Evolutionary conservation across 495 filamentous ascomycete genomes (phyloP).

Genomic region (Stereocaulon alpinum): DNA sequence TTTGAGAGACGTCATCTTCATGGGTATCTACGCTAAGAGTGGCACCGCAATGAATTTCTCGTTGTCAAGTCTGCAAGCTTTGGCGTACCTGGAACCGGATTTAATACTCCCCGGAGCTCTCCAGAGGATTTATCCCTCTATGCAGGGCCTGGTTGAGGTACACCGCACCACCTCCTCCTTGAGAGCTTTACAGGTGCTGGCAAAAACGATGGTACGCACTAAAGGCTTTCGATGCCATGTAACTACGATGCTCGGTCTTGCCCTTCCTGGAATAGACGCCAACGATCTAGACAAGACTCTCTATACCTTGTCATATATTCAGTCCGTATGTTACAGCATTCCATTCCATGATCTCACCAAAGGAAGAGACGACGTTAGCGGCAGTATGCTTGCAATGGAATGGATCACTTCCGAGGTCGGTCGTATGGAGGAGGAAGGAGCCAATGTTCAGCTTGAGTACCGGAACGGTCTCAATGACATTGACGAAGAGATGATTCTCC

Average conservation of each 20-base stretch:
- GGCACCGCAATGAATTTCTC: conserved; percentile 82
- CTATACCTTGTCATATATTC: conserved; percentile 88
- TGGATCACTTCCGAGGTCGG: conserved; percentile 94
- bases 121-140: conserved; percentile 90
- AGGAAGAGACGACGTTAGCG: conserved; percentile 55
- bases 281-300: conserved; percentile 96
- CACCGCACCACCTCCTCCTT: conserved; percentile 93
- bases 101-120: conserved; percentile 88
- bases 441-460: conserved; percentile 77
- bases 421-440: conserved; percentile 80
- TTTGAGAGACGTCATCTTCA: conserved; percentile 86
- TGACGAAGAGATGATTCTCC: conserved; percentile 79
- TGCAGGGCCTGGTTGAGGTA: conserved; percentile 94
- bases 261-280: conserved; percentile 90
- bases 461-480: conserved; percentile 67
- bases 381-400: conserved; percentile 69
- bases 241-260: conserved; percentile 81
- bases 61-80: conserved; percentile 74
- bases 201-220: conserved; percentile 77
- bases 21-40: conserved; percentile 97
- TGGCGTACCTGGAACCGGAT: conserved; percentile 84
- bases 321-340: conserved; percentile 88
- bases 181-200: conserved; percentile 77
- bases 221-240: conserved; percentile 93
- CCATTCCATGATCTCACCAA: conserved; percentile 77